Base-by-base conservation (phyloP, 2,329 filamentous ascomycete species). In the Aureobasidium subglaciale region DNA sequence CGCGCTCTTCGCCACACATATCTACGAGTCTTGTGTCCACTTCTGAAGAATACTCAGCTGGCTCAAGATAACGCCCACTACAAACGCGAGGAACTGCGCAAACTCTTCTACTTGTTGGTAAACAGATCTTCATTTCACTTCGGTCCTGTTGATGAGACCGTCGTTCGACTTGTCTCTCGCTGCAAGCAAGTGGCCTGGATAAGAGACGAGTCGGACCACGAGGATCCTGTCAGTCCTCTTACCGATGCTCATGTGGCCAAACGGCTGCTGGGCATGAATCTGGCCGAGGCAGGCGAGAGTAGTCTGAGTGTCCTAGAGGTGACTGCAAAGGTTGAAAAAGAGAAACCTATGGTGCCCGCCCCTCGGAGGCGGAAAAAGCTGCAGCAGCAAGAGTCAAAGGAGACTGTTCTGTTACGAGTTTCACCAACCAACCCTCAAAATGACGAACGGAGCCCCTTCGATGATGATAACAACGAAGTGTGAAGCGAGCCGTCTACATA, bases 41-140 rank as follows among this genome's bases (percentile, higher is more conserved):
- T 99, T 22, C 78, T 99, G 20, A 87, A 88, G 34, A 89, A 99
- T 68, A 96, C 92, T 2, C 93, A 97, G 69, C 82, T 99, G 40
- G 87, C 83, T 65, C 80, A 88, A 53, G 85, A 91, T 18, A 68
- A 65, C 2, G 90, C 89, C 1, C 85, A 96, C 68, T 97, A 99
- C 77, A 99, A 97, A 70, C 83, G 85, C 27, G 83, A 91, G 38
- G 92, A 97, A 67, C 82, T 99, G 37, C 74, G 86, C 35, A 85
- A 83, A 59, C 79, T 96, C 22, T 77, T 99, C 15, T 79, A 78
- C 50, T 81, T 95, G 13, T 78, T 97, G 2, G 67, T 68, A 29
- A 65, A 69, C 52, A 59, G 63, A 22, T 68, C 66, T 4, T 64
- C 63, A 0, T 79, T 77, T 2, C 88, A 95, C 67, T 93, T 93